Conservation (phyloP, 1,139 yeast genomes). For the Lodderomyces margitis region DNA sequence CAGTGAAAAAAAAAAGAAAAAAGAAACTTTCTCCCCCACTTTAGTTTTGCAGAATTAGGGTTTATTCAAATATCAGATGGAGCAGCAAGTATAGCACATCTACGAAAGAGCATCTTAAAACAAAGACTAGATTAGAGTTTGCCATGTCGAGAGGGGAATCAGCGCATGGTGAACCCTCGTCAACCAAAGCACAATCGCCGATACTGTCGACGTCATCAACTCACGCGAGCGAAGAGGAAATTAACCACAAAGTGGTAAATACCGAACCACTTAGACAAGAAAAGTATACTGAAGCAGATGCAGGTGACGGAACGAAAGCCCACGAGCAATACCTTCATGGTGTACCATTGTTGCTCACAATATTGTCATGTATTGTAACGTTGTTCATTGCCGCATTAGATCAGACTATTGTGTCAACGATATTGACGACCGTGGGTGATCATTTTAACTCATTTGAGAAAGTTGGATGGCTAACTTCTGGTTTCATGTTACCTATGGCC, state of each 20-base stretch:
- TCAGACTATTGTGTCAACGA: conserved; percentile 63
- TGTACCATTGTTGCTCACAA: conserved; percentile 34
- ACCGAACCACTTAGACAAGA: conserved; percentile 3
- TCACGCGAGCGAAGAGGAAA: conserved; percentile 1
- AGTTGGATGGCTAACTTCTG: conserved; percentile 62
- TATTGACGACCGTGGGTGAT: conserved; percentile 53
- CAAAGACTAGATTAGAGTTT: background rate
- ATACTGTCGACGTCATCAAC: background rate
- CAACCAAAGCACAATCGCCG: background rate
- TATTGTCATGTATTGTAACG: conserved; percentile 46
- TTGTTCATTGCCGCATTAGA: conserved; percentile 64
- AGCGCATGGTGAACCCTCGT: background rate
- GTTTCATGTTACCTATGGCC: conserved; percentile 59
- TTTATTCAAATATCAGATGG: background rate
- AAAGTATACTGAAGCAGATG: conserved; percentile 42
- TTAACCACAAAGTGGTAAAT: background rate
- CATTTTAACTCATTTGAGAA: conserved; percentile 53
- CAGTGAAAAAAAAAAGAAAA: background rate
- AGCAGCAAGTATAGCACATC: background rate
- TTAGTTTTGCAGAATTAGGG: too few relatives aligned
- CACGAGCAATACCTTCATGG: conserved; percentile 51
- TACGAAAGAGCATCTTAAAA: background rate
- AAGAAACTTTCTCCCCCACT: background rate
- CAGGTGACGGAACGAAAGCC: conserved; percentile 57
- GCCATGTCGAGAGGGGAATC: background rate